phyloP scores from a whole-genome alignment of 2,329 filamentous ascomycete species.

The Phaeosphaeriaceae sp. region DNA sequence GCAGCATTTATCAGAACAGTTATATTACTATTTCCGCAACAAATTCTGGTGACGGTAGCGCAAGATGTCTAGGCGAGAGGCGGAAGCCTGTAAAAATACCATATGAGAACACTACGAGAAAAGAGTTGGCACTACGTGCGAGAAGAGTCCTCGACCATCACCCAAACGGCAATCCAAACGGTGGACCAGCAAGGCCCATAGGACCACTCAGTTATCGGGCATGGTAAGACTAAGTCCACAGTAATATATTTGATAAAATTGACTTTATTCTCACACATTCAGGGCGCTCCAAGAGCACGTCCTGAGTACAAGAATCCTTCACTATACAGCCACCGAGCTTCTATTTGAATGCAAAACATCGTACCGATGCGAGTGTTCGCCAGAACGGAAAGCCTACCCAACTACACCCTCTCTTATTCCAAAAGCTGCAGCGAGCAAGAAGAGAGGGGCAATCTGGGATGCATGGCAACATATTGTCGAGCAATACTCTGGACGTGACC shows the following conservation, averaged over 20 bases:
- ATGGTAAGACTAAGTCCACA: conserved; percentile 12
- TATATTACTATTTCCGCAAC: conserved; percentile 43
- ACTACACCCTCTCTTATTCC: conserved; percentile 43
- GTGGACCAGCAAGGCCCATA: conserved; percentile 29
- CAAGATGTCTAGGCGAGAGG: conserved; percentile 32
- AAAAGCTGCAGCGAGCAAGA: conserved; percentile 36
- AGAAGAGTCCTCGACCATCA: conserved; percentile 38
- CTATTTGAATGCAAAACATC: conserved; percentile 44
- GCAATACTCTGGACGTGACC: conserved; percentile 33
- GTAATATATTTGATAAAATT: neutral
- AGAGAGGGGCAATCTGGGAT: conserved; percentile 25
- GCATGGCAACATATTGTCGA: conserved; percentile 43
- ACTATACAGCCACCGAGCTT: conserved; percentile 43
- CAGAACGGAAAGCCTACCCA: conserved; percentile 30
- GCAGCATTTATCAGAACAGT: conserved; percentile 41
- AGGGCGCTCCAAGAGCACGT: conserved; percentile 43
- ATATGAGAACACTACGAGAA: conserved; percentile 34
- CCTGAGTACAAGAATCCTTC: conserved; percentile 39
- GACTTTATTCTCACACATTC: neutral
- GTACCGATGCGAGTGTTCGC: conserved; percentile 42
- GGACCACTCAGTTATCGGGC: conserved; percentile 37
- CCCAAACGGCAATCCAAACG: conserved; percentile 24
- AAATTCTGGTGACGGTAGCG: conserved; percentile 26
- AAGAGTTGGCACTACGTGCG: conserved; percentile 32
- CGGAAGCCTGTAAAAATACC: conserved; percentile 32